Conservation (phyloP, 306 rosid species). For the Luffa acutangula region DNA sequence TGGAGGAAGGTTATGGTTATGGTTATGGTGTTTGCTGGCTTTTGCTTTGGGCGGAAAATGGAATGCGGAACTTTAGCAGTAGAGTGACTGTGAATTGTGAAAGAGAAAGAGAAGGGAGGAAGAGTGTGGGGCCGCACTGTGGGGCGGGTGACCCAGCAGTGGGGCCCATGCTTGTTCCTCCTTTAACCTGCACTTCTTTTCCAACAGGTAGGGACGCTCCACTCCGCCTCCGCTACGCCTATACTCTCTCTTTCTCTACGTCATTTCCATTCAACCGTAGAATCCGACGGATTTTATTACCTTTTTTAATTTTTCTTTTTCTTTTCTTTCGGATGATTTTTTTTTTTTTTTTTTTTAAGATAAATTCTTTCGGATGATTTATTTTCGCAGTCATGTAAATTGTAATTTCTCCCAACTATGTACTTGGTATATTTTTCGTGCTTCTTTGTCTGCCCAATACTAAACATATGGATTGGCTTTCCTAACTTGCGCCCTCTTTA, state of each 20-base stretch:
- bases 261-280: neutral
- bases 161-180: conserved; percentile 48
- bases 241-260: neutral
- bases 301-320: too few species aligned
- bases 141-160: neutral
- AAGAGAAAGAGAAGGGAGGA: neutral
- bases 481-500: too few species aligned
- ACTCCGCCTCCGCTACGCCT: neutral
- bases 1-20: conserved; percentile 13
- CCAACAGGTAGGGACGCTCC: conserved; percentile 14
- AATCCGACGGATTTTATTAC: too few species aligned
- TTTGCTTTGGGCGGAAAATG: conserved; percentile 14
- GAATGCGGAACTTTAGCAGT: conserved; percentile 19
- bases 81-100: neutral
- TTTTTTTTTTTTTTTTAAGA: too few species aligned
- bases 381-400: too few species aligned
- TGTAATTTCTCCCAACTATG: too few species aligned
- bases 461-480: too few species aligned
- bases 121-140: conserved; percentile 8
- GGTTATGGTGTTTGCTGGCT: neutral
- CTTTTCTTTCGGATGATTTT: too few species aligned
- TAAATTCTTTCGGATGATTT: too few species aligned
- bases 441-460: too few species aligned
- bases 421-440: too few species aligned
- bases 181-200: conserved; percentile 50